Evolutionary conservation across 192 early-diverging fungal species (phyloP).

Genomic region (Borealophlyctis nickersoniae): DNA sequence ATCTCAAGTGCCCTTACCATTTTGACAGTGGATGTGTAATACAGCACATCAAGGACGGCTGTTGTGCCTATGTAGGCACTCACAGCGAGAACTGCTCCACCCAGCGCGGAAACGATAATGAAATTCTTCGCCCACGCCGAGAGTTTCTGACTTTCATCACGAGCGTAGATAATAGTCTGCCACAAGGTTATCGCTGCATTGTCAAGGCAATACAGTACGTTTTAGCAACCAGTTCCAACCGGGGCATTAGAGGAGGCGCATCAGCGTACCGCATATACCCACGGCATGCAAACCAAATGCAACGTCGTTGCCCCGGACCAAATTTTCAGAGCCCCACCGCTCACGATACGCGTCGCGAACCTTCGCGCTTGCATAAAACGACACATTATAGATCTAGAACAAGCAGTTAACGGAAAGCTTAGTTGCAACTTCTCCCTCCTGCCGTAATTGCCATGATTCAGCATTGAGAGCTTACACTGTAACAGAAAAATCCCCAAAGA

Average conservation of each 20-base stretch:
- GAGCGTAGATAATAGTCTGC: conserved; percentile 26
- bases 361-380: conserved; percentile 64
- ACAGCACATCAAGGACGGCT: conserved; percentile 62
- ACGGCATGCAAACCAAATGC: conserved; percentile 87
- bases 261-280: conserved; percentile 28
- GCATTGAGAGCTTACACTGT: conserved; percentile 53
- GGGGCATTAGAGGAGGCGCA: conserved; percentile 23
- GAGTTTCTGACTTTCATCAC: conserved; percentile 34
- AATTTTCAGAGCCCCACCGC: conserved; percentile 62
- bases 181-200: conserved; percentile 21
- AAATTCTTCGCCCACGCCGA: conserved; percentile 40
- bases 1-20: no score
- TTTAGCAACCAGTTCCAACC: no score
- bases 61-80: conserved; percentile 17
- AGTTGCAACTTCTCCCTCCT: not conserved
- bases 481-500: conserved; percentile 80
- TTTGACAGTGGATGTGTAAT: conserved; percentile 75
- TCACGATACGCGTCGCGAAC: conserved; percentile 70
- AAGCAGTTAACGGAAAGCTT: not conserved
- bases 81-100: conserved; percentile 27
- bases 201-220: no score
- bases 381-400: conserved; percentile 68
- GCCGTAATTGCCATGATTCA: not conserved
- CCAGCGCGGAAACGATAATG: conserved; percentile 32
- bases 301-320: conserved; percentile 81